phyloP scores from a whole-genome alignment of 2,329 filamentous ascomycete genomes.

The Pestalotiopsis sp. region DNA sequence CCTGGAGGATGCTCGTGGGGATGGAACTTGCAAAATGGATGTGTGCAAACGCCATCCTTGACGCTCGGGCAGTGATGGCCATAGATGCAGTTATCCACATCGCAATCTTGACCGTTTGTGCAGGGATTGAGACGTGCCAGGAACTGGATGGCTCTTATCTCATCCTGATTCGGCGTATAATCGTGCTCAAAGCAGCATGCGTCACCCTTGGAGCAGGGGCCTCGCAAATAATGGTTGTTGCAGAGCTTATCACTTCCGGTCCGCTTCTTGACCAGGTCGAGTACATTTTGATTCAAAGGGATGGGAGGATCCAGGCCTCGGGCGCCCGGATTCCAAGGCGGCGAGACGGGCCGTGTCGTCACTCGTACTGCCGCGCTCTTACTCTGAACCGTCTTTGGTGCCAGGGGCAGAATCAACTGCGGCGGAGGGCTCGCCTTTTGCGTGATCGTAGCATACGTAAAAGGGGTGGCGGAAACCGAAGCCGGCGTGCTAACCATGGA shows the following conservation, averaged over 20 bases:
- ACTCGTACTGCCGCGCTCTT: constrained; percentile 14
- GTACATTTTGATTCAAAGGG: constrained; percentile 40
- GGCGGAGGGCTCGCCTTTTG: constrained; percentile 43
- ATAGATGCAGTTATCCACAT: constrained; percentile 59
- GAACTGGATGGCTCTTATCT: constrained; percentile 56
- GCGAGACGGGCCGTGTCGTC: constrained; percentile 27
- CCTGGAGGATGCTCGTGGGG: constrained; percentile 55
- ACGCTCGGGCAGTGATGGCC: constrained; percentile 61
- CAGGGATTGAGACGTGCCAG: constrained; percentile 60
- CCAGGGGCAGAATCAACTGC: constrained; percentile 41
- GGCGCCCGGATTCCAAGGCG: constrained; percentile 52
- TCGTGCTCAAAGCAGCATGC: constrained; percentile 58
- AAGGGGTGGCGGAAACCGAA: constrained; percentile 17
- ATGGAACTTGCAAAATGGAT: constrained; percentile 57
- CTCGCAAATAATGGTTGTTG: constrained; percentile 62
- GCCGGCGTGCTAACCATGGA: constrained; percentile 20
- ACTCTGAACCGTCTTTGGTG: constrained; percentile 26
- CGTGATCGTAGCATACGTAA: constrained; percentile 43
- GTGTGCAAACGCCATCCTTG: constrained; percentile 49
- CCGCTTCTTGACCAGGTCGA: constrained; percentile 58
- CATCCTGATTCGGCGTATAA: constrained; percentile 52
- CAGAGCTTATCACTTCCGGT: constrained; percentile 57
- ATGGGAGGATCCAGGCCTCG: constrained; percentile 57
- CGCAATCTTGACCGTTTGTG: constrained; percentile 57
- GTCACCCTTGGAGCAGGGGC: constrained; percentile 55